phyloP scores from a whole-genome alignment of 306 rosid genomes.

The Ammopiptanthus mongolicus region DNA sequence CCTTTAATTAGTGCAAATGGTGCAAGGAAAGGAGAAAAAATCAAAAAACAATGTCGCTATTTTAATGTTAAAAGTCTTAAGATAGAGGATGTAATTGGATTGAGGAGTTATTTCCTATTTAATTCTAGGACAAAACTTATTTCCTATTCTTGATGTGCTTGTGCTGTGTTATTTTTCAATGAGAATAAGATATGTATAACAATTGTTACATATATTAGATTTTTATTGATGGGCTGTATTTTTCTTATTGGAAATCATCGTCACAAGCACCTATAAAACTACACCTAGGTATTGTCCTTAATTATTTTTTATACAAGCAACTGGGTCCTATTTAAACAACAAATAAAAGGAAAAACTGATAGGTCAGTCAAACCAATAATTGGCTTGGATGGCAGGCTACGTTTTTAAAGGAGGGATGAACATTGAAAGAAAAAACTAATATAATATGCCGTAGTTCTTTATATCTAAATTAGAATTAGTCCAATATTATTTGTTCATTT shows the following conservation, averaged over 20 bases:
- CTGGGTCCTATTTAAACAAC: background rate
- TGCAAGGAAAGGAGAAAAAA: background rate
- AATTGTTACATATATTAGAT: too few species aligned
- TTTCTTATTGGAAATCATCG: too few species aligned
- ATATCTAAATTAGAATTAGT: background rate
- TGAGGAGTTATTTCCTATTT: background rate
- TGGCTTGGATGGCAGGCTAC: background rate
- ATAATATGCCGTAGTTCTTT: background rate
- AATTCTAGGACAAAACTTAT: too few species aligned
- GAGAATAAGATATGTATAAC: too few species aligned
- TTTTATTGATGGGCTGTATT: too few species aligned
- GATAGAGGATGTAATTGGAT: background rate
- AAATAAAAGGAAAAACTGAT: background rate
- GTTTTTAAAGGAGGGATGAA: background rate
- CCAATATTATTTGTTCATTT: background rate
- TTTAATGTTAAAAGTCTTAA: background rate
- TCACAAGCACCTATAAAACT: too few species aligned
- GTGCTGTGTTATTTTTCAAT: too few species aligned
- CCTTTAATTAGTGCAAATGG: background rate
- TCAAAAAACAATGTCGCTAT: background rate
- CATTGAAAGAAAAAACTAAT: background rate
- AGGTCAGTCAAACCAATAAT: conserved; percentile 21
- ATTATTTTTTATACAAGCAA: background rate
- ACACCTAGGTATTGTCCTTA: too few species aligned
- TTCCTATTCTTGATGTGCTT: too few species aligned